Evolutionary conservation across 2,329 filamentous ascomycete species (phyloP).

Genomic region (Xylaria hypoxylon): DNA sequence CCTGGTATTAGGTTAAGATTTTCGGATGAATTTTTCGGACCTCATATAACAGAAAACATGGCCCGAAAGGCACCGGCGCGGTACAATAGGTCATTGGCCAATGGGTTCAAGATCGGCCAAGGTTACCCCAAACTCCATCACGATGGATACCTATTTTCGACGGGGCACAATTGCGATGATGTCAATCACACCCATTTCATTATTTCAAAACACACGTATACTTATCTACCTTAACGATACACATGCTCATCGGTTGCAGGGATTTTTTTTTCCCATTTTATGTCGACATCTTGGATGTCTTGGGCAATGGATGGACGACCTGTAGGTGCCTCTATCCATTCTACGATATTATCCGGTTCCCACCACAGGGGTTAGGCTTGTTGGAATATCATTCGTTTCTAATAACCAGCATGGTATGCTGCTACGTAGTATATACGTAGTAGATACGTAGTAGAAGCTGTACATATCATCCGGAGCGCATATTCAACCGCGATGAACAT

Average conservation of each 20-base stretch:
- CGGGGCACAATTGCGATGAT: constrained; percentile 21
- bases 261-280: constrained; percentile 6
- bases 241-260: constrained; percentile 23
- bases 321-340: constrained; percentile 18
- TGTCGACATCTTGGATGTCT: constrained; percentile 19
- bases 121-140: constrained; percentile 46
- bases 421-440: too few species aligned
- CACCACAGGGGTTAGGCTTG: constrained; percentile 4
- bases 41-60: constrained; percentile 43
- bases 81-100: constrained; percentile 50
- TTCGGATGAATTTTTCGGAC: constrained; percentile 35
- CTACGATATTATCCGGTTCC: constrained; percentile 28
- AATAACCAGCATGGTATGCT: constrained; percentile 2
- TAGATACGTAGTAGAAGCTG: constrained; percentile 23
- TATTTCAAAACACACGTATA: constrained; percentile 16
- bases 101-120: constrained; percentile 49
- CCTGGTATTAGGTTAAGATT: constrained; percentile 36
- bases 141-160: constrained; percentile 34
- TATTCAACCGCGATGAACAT: neutral
- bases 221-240: constrained; percentile 16
- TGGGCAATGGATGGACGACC: constrained; percentile 1
- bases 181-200: constrained; percentile 32
- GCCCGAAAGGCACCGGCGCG: constrained; percentile 47
- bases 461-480: constrained; percentile 24
- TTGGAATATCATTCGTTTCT: constrained; percentile 19